phyloP scores from a whole-genome alignment of 2,329 filamentous ascomycete species.

The Myriosclerotinia scirpicola region DNA sequence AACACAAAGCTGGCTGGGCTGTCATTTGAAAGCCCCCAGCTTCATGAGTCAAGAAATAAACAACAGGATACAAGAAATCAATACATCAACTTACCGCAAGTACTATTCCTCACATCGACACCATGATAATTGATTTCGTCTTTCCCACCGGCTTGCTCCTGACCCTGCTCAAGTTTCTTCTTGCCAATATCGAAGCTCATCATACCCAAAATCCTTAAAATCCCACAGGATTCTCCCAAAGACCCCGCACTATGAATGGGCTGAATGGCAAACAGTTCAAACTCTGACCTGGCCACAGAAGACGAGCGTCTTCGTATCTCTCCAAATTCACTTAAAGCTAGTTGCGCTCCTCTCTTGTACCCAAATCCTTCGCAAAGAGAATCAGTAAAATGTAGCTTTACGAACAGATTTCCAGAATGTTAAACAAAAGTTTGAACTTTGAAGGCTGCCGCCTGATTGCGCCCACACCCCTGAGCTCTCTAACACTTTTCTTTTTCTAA shows the following conservation, averaged over 20 bases:
- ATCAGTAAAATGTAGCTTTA: neutral
- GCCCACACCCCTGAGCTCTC: neutral
- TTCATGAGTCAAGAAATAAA: no score
- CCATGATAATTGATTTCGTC: neutral
- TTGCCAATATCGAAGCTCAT: neutral
- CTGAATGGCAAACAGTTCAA: neutral
- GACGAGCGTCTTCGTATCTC: neutral
- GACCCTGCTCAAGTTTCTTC: neutral
- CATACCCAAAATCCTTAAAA: neutral
- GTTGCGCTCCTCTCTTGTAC: neutral
- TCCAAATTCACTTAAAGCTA: neutral
- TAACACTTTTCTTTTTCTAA: slow-evolving; percentile 7
- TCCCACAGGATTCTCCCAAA: neutral
- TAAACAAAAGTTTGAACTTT: neutral
- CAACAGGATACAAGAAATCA: neutral
- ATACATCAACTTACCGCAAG: neutral
- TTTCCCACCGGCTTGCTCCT: neutral
- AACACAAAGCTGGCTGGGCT: neutral
- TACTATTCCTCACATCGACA: neutral
- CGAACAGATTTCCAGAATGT: neutral
- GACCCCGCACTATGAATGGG: neutral
- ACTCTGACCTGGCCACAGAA: neutral
- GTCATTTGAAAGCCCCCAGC: neutral
- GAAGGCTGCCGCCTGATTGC: neutral
- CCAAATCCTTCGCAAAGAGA: neutral